Percentiles rank a stretch among this genome's conserved stretches.
These are phyloP conservation scores for Trichoderma cornu-damae DNA, from an alignment of 2,329 filamentous ascomycete genomes.

Conservation along the genomic window DNA sequence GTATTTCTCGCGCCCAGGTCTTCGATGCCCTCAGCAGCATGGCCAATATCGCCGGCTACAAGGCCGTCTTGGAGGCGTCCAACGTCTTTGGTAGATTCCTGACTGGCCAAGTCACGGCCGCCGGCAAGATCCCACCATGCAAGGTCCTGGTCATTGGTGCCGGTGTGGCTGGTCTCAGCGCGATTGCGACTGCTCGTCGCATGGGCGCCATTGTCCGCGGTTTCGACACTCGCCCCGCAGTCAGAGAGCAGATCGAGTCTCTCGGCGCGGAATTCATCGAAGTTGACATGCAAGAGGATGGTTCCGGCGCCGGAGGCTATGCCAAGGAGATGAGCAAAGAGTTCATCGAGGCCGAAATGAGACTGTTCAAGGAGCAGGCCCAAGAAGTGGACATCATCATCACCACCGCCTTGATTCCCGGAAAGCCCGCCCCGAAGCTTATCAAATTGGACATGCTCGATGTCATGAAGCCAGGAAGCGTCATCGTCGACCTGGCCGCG, in stretches of 20 bases:
- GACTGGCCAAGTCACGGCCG: slow-evolving; percentile 84
- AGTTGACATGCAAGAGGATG: slow-evolving; percentile 79
- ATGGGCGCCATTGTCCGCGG: slow-evolving; percentile 86
- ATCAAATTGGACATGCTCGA: slow-evolving; percentile 76
- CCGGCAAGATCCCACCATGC: slow-evolving; percentile 83
- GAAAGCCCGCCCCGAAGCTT: slow-evolving; percentile 73
- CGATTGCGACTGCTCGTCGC: slow-evolving; percentile 78
- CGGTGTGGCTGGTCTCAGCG: slow-evolving; percentile 81
- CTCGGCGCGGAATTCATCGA: slow-evolving; percentile 87
- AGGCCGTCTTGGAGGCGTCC: slow-evolving; percentile 82
- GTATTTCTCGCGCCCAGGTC: slow-evolving; percentile 81
- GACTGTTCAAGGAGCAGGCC: slow-evolving; percentile 81
- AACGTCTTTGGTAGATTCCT: slow-evolving; percentile 86
- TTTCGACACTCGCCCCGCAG: slow-evolving; percentile 86
- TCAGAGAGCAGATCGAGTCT: slow-evolving; percentile 83
- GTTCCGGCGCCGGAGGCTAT: slow-evolving; percentile 78
- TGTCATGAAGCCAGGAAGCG: slow-evolving; percentile 84
- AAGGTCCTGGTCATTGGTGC: slow-evolving; percentile 89
- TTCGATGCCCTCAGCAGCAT: slow-evolving; percentile 88
- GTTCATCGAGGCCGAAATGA: slow-evolving; percentile 91
- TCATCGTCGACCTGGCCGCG: slow-evolving; percentile 81
- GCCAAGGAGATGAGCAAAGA: slow-evolving; percentile 93
- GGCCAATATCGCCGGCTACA: slow-evolving; percentile 93
- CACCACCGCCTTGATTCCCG: slow-evolving; percentile 87
- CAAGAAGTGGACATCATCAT: slow-evolving; percentile 88